These are phyloP conservation scores for Kentomonas sorsogonicus DNA, from an alignment of 208 protist genomes.

Conservation along the genomic window DNA sequence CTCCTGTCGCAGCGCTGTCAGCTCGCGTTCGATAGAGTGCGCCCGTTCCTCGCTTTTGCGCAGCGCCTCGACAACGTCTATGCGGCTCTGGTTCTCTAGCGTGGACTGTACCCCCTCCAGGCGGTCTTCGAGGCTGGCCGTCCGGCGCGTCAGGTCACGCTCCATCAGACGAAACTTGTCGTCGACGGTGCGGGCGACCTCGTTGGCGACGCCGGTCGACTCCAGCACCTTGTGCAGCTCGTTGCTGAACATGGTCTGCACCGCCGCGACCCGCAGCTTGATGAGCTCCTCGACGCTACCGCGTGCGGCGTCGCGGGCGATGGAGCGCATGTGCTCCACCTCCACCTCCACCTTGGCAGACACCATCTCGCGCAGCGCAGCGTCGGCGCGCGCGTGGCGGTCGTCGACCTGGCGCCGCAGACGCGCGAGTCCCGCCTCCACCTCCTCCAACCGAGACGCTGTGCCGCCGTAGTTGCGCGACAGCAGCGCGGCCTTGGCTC, in stretches of 20 bases:
- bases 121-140: slow-evolving; percentile 12
- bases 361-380: slow-evolving; percentile 42
- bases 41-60: slow-evolving; percentile 8
- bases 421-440: slow-evolving; percentile 37
- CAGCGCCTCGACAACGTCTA: background rate
- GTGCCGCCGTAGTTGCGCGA: background rate
- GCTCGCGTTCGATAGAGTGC: slow-evolving; percentile 10
- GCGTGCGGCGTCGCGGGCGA: slow-evolving; percentile 67
- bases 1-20: slow-evolving; percentile 13
- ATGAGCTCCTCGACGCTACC: slow-evolving; percentile 60
- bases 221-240: slow-evolving; percentile 53
- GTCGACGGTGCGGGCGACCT: slow-evolving; percentile 24
- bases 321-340: slow-evolving; percentile 59
- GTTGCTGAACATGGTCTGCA: slow-evolving; percentile 39
- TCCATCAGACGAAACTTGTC: slow-evolving; percentile 23
- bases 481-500: slow-evolving; percentile 4
- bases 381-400: slow-evolving; percentile 32
- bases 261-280: slow-evolving; percentile 36
- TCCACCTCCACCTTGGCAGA: slow-evolving; percentile 46
- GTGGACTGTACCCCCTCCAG: slow-evolving; percentile 7
- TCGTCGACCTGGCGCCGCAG: slow-evolving; percentile 48
- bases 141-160: slow-evolving; percentile 13
- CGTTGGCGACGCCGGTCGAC: slow-evolving; percentile 28
- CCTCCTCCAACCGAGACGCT: slow-evolving; percentile 33
- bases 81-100: background rate